Percentiles rank a stretch among this genome's conserved stretches.
These are phyloP conservation scores for Paraglomus occultum DNA, from an alignment of 192 early-diverging fungal genomes.

Conservation along the genomic window DNA sequence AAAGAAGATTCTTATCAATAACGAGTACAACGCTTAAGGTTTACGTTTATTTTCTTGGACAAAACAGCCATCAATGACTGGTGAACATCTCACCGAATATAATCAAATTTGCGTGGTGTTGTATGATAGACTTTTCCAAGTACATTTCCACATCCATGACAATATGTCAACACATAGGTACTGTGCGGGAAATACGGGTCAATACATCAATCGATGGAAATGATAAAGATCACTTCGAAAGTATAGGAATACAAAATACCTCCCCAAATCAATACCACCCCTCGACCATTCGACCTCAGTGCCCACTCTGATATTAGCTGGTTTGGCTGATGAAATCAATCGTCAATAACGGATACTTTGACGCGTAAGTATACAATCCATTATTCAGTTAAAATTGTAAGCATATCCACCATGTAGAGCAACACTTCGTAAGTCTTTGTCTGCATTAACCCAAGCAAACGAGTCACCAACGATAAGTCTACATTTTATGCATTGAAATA, in stretches of 20 bases:
- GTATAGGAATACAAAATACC: neutral
- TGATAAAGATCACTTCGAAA: no score
- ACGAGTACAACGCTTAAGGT: slow-evolving; percentile 5
- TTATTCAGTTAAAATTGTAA: neutral
- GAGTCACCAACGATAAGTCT: slow-evolving; percentile 28
- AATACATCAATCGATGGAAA: neutral
- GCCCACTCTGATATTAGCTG: slow-evolving; percentile 22
- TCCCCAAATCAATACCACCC: slow-evolving; percentile 27
- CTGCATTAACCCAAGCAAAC: slow-evolving; percentile 22
- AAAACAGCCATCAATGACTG: neutral
- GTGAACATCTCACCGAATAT: slow-evolving; percentile 17
- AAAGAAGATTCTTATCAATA: neutral
- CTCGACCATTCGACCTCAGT: slow-evolving; percentile 22
- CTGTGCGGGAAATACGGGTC: neutral
- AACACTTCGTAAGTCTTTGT: slow-evolving; percentile 14
- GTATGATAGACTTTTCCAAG: slow-evolving; percentile 29
- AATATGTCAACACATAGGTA: slow-evolving; percentile 18
- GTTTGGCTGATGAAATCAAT: slow-evolving; percentile 23
- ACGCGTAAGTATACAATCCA: neutral
- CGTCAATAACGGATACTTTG: neutral
- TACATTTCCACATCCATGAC: slow-evolving; percentile 12
- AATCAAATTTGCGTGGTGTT: slow-evolving; percentile 29
- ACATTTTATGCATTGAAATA: slow-evolving; percentile 30
- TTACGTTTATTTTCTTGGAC: neutral
- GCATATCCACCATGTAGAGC: slow-evolving; percentile 21